Evolutionary conservation across 2,329 filamentous ascomycete genomes (phyloP), one percentile per base, ranked within the genome.

Genomic region (Emericellopsis cladophorae): DNA sequence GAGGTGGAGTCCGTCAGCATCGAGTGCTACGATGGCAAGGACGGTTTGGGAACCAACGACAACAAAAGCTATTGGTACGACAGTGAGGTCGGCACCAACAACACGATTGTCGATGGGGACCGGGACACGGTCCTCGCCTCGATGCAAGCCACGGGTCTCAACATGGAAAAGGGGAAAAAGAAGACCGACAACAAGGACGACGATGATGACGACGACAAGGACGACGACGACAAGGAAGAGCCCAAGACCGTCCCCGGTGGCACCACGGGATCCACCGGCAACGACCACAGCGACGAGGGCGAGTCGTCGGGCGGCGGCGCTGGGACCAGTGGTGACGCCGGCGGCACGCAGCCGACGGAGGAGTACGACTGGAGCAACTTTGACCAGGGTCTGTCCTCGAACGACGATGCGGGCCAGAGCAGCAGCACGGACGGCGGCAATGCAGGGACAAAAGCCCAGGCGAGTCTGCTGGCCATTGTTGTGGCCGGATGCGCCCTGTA

Each of bases 1-100:
- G 76, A 75, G 35, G 76, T 95, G 52, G 70, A 77, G 41, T 77
- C 88, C 41, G 76, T 98, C 44, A 72, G 68, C n/a, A 79, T 96
- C 31, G 66, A 88, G 49, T 98, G 92, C 79, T 96, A 84, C 69
- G 73, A 89, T 50, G 68, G 73, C 29, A 58, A 63, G 41, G 61
- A 49, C 15, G 53, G 57, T 0, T 79, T 86, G 4, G 92, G 90
- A 24, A 71, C 74, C 18, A 83, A 79, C 60, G 76, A 70, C 41
- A 75, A 76, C 48, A 73, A 68, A 49, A 80, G 81, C 21, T 98
- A 96, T 71, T 74, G 78, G 49, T 95, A 84, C 69, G 81, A 73
- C 46, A 67, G 76, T 53, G 52, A 58, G 18, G 60, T 61, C 1
- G 84, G 72, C 42, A 81, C 83, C 43, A 90, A 95, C 65, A 66